Evolutionary conservation across 352 stramenopile genomes (phyloP).

Genomic region (Phytopythium mirpurense): DNA sequence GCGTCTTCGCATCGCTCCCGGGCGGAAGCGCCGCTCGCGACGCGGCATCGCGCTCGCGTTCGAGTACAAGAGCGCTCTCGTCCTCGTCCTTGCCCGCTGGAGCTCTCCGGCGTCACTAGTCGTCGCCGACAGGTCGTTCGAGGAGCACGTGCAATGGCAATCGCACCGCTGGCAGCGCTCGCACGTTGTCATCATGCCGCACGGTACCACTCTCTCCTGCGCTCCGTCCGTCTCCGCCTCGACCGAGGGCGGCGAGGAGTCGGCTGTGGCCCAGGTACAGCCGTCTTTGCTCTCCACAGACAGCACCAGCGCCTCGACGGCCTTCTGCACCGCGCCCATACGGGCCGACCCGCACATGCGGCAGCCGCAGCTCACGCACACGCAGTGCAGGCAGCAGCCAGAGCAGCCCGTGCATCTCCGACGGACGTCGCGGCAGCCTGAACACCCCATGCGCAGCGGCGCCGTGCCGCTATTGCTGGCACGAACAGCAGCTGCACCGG

Average conservation of each 20-base stretch:
- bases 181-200: constrained; percentile 36
- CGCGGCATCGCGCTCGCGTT: constrained; percentile 1
- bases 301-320: constrained; percentile 45
- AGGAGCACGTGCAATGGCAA: constrained; percentile 32
- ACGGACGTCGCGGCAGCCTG: constrained; percentile 50
- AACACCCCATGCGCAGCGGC: constrained; percentile 56
- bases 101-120: background rate
- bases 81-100: background rate
- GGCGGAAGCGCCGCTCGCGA: constrained; percentile 26
- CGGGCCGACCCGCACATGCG: constrained; percentile 69
- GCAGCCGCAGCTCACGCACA: constrained; percentile 63
- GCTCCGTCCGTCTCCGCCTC: background rate
- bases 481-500: background rate
- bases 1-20: constrained; percentile 2
- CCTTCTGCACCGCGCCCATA: constrained; percentile 51
- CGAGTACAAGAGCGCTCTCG: background rate
- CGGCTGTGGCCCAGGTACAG: constrained; percentile 43
- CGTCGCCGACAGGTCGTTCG: constrained; percentile 1
- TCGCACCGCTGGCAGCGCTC: constrained; percentile 30
- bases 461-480: constrained; percentile 13
- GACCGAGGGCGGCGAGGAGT: constrained; percentile 2
- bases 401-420: constrained; percentile 59
- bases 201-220: constrained; percentile 9
- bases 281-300: constrained; percentile 52
- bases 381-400: constrained; percentile 64